Conservation (phyloP, 1,284 basidiomycete genomes). For the Austroboletus novae-zelandiae region DNA sequence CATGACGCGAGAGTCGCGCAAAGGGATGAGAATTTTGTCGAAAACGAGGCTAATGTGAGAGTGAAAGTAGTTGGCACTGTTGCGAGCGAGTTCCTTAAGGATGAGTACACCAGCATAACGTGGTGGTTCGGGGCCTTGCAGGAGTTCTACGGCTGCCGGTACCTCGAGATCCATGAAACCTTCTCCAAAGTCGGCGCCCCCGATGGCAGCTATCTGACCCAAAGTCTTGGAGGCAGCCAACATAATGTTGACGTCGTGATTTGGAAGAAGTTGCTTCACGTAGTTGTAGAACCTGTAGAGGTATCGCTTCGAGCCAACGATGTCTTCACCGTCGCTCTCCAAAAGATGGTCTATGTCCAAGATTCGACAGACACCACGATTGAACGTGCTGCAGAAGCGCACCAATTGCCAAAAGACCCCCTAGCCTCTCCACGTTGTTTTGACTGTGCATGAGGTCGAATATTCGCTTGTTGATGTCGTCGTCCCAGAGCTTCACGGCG, state of each 20-base stretch:
- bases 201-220: constrained; percentile 78
- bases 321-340: constrained; percentile 70
- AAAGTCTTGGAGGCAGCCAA: constrained; percentile 83
- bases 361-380: constrained; percentile 14
- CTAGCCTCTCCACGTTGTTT: constrained; percentile 72
- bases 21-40: constrained; percentile 86
- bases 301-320: constrained; percentile 71
- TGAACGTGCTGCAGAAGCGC: constrained; percentile 24
- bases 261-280: constrained; percentile 82
- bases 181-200: constrained; percentile 81
- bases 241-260: constrained; percentile 85
- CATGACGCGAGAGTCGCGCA: constrained; percentile 81
- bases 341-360: constrained; percentile 59
- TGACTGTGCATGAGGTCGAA: constrained; percentile 84
- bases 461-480: constrained; percentile 73
- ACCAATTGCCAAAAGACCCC: constrained; percentile 84
- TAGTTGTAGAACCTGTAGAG: constrained; percentile 91
- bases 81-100: constrained; percentile 85
- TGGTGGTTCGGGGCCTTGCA: constrained; percentile 73
- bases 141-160: constrained; percentile 74
- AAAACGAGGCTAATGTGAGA: constrained; percentile 84
- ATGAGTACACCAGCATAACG: constrained; percentile 86
- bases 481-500: constrained; percentile 78
- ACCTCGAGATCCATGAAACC: constrained; percentile 87
- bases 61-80: constrained; percentile 84